Base-by-base conservation (phyloP, 2,329 filamentous ascomycete species). In the Fusarium torulosum region DNA sequence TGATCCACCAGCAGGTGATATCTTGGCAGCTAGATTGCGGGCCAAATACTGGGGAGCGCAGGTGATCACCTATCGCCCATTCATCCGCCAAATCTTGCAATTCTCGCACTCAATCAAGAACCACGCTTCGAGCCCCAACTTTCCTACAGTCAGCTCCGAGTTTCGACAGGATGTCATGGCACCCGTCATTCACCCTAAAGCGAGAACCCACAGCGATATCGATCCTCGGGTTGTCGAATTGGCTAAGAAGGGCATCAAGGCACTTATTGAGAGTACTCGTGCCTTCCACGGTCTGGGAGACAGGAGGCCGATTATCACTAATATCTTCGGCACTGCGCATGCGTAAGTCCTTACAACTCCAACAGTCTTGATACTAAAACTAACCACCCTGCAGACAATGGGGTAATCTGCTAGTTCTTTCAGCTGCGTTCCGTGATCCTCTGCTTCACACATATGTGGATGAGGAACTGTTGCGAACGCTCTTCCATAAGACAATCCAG, bases 31-130 rank as follows among this genome's bases (percentile, higher is more conserved):
- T 31, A 88, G 96, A 21, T 83, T 98, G 63, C 90, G 95, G 41
- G 96, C 92, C 15, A 98, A 99, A 77, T 98, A 96, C 78, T 98
- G 95, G 83, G 96, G 96, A 20, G 94, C 93, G 0, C 88, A 91
- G 67, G 94, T 96, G 65, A 94, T 98, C 75, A 94, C 95, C 23
- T 91, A 96, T 76, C 88, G 96, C 23, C 93, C 92, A 1, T 93
- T 95, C 63, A 76, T 90, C 53, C 80, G 83, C 66, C 81, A 84
- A 63, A 85, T 90, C 44, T 78, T 90, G 70, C 78, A 88, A 67
- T 77, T 81, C 75, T 79, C 81, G 59, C 71, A 78, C 66, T 71
- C 78, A 72, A 74, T 75, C 69, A 73, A 76, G 60, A 75, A 77
- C 17, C 76, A 79, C 64, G 77, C 70, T 44, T 73, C 72, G 4